phyloP scores from a whole-genome alignment of 305 asterid species.

The Rubia balearica region DNA sequence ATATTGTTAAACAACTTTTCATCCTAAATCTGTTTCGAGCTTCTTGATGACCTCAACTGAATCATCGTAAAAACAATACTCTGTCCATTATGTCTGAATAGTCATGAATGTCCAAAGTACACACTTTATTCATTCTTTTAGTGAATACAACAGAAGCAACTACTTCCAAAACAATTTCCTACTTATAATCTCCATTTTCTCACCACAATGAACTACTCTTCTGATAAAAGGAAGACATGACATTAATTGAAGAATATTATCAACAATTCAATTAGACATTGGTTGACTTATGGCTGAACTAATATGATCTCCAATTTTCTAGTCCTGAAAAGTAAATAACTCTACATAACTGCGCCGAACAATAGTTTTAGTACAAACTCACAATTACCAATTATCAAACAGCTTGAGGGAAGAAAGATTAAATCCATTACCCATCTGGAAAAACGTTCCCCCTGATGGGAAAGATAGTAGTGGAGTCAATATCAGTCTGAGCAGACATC shows the following conservation, averaged over 20 bases:
- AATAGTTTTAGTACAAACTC: too few species aligned
- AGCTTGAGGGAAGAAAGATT: background rate
- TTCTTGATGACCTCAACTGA: background rate
- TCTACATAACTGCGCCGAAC: too few species aligned
- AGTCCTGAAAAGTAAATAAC: too few species aligned
- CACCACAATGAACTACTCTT: too few species aligned
- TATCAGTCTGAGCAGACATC: conserved; percentile 26
- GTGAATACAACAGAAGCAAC: background rate
- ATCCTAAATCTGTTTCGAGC: background rate
- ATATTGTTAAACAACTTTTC: background rate
- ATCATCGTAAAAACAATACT: background rate
- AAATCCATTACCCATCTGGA: conserved; percentile 51
- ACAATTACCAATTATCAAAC: background rate
- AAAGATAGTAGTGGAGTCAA: conserved; percentile 36
- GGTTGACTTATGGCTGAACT: too few species aligned
- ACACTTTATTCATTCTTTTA: too few species aligned
- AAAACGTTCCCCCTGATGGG: conserved; percentile 47
- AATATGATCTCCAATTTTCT: too few species aligned
- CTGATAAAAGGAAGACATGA: too few species aligned
- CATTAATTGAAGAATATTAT: too few species aligned
- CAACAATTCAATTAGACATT: too few species aligned
- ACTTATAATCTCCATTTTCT: too few species aligned
- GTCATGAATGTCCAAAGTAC: too few species aligned
- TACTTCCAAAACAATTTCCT: background rate
- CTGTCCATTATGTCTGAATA: background rate